Percentiles rank a stretch among this genome's conserved stretches.
Conservation (phyloP, 2,329 filamentous ascomycete species). For the Curvularia eragrostidis region DNA sequence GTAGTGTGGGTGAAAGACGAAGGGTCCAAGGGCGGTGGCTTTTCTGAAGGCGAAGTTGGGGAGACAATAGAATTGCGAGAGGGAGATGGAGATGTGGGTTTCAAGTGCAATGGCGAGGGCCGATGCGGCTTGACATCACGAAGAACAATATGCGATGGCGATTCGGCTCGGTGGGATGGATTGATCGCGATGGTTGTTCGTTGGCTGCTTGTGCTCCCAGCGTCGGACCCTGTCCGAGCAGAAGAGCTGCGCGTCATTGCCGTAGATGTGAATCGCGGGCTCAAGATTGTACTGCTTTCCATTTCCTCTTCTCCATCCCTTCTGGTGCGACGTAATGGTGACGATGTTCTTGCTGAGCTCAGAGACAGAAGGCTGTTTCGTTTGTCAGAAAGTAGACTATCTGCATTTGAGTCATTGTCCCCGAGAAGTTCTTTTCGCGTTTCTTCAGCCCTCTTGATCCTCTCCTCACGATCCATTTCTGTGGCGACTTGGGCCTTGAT, state of each 20-base stretch:
- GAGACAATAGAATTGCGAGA: conserved; percentile 27
- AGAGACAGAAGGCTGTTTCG: conserved; percentile 39
- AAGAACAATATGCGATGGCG: conserved; percentile 29
- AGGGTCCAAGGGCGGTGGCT: conserved; percentile 25
- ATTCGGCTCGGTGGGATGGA: conserved; percentile 29
- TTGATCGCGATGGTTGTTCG: conserved; percentile 45
- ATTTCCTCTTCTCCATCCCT: conserved; percentile 37
- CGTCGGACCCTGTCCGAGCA: conserved; percentile 39
- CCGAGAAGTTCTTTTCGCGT: conserved; percentile 36
- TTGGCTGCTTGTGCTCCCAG: conserved; percentile 47
- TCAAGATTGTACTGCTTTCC: conserved; percentile 41
- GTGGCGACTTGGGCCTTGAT: conserved; percentile 82
- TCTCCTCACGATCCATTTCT: conserved; percentile 62
- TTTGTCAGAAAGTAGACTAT: conserved; percentile 42
- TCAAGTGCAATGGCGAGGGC: conserved; percentile 43
- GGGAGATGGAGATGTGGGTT: conserved; percentile 42
- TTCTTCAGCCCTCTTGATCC: conserved; percentile 41
- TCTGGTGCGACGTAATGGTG: conserved; percentile 37
- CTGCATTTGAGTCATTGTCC: conserved; percentile 41
- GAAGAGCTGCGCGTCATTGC: conserved; percentile 36
- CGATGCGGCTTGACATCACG: conserved; percentile 38
- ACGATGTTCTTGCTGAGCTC: conserved; percentile 35
- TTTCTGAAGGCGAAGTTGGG: conserved; percentile 27
- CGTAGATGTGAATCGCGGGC: conserved; percentile 29
- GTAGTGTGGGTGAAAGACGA: conserved; percentile 39